Base-by-base conservation (phyloP, 345 rosid species). In the Boechera divaricarpa region DNA sequence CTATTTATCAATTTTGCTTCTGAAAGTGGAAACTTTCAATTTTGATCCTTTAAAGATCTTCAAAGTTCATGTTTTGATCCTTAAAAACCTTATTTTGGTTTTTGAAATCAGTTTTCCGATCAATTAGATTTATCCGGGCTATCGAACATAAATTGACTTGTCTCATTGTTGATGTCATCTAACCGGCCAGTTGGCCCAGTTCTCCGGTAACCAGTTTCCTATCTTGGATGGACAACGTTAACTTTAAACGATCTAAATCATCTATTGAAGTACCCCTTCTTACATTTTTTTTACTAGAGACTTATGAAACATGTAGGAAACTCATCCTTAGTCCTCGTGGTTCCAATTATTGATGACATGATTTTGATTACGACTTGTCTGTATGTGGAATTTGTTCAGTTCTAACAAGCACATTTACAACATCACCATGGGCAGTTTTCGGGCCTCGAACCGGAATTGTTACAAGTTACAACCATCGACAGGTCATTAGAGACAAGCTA, bases 21-120 rank as follows among this genome's bases (percentile, higher is more conserved):
- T 29, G 54, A 69, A 6, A 16, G 44, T 44, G 44, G 16, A 57
- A 70, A 70, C 21, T 57, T 70, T 11, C 11, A n/a, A 13, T 70
- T 44, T 47, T 58, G 55, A 16, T 21, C 28, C 55, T 51, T 51
- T 3, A 18, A 51, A 51, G 52, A 47, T 47, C 51, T 49, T 16
- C 54, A 7, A 48, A 18, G 24, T 49, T 49, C 1, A 6, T 47
- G 51, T 47, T 49, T 8, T 72, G 16, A 61, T 48, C 33, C 47
- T 16, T 48, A 0, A 45, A 70, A 31, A 12, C 21, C n/a, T 49
- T 16, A 16, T 5, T 38, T 11, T 3, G 42, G 16, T 38, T 39
- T 28, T 52, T 41, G 6, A 7, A 7, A 6, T 39, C 10, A 33
- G 61, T 16, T 5, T 24, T 24, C 10, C 29, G 57, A 26, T 57